Base-by-base conservation (phyloP, 257 asterid species). In the Solanum appendiculatum region DNA sequence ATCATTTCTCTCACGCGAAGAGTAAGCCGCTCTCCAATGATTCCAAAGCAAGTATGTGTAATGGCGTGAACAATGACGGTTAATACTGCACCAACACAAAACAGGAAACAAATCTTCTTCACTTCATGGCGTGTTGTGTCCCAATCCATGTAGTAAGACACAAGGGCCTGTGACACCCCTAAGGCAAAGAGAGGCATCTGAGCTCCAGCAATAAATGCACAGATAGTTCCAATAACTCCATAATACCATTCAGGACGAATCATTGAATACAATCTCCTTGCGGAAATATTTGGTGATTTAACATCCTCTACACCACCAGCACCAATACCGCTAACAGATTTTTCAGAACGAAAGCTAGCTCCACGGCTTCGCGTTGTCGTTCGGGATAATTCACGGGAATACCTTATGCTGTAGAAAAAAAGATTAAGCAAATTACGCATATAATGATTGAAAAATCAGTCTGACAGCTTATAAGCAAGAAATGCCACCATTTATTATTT, bases 131-230 rank as follows among this genome's bases (percentile, higher is more conserved):
- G 92, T 58, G 99, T 97, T 3, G 98, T 95, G 31, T 93, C 97
- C 99, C 99, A 97, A 39, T 96, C 99, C 99, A 96, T 94, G 94
- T 97, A 97, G 91, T 93, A 97, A 69, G 99, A 95, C 12, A 95
- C 98, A 23, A 97, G 99, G 83, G 99, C 99, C 88, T 97, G 98
- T 86, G 99, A 93, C 85, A 97, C 98, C 21, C 99, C 99, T 5
- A 97, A 92, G 25, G 99, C 99, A 58, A 97, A 97, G 7, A 97
- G 96, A 21, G 99, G 99, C 96, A 95, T 93, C 88, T 94, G 99
- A 39, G 99, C 96, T 15, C 99, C 99, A 58, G 98, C 96, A 77
- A 97, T 91, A 72, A 97, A 93, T 8, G 96, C 98, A 64, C 98
- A 92, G 46, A 96, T 23, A 7, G 97, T 96, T 86, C 99, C 99